Evolutionary conservation across 2,329 filamentous ascomycete species (phyloP).

Genomic region (Hypoxylon sp.): DNA sequence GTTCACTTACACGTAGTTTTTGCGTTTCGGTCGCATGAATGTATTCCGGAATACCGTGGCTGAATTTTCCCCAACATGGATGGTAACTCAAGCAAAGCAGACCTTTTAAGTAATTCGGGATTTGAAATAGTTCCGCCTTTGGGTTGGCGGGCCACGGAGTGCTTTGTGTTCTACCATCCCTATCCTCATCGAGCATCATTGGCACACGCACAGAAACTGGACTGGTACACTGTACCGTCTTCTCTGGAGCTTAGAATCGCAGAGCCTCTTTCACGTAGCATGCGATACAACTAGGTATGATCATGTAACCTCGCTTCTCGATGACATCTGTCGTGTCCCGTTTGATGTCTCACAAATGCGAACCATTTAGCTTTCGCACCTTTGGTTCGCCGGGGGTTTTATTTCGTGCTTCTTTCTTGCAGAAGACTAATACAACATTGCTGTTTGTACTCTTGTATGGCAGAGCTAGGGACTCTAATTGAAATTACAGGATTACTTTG

Average conservation of each 20-base stretch:
- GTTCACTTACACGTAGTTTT: constrained; percentile 22
- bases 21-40: constrained; percentile 1
- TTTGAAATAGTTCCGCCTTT: constrained; percentile 7
- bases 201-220: not conserved
- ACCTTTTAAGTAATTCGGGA: not conserved
- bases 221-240: not conserved
- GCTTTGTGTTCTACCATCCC: not conserved
- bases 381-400: not conserved
- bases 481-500: not conserved
- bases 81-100: not conserved
- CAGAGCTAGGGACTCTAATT: not conserved
- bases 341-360: constrained; percentile 23
- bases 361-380: constrained; percentile 3
- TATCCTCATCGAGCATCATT: constrained; percentile 9
- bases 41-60: not conserved
- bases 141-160: not conserved
- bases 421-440: not conserved
- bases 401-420: constrained; percentile 3
- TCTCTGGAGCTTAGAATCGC: not conserved
- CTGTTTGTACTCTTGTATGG: not conserved
- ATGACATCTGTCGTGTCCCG: constrained; percentile 39
- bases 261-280: constrained; percentile 18
- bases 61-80: not conserved
- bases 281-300: not conserved
- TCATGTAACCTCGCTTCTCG: constrained; percentile 24